Evolutionary conservation across 768 basidiomycete genomes (phyloP).

Genomic region (Leccinum fibrillosum): DNA sequence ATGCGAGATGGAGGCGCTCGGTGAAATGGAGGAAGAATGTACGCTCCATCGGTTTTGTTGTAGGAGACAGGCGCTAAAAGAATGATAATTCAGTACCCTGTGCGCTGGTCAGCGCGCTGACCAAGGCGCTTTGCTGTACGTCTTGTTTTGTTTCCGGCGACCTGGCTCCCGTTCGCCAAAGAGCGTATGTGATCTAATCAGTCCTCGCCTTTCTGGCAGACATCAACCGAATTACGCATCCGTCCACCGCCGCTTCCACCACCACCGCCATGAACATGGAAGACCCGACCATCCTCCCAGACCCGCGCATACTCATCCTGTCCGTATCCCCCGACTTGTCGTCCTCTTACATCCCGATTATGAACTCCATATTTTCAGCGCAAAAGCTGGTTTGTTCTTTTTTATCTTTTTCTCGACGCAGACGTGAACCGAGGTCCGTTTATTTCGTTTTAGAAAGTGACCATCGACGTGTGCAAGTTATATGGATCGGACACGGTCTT

Average conservation of each 20-base stretch:
- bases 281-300: conserved; percentile 33
- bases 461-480: conserved; percentile 94
- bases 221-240: conserved; percentile 55
- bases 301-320: conserved; percentile 69
- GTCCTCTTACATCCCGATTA: conserved; percentile 92
- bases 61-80: conserved; percentile 6
- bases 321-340: conserved; percentile 91
- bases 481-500: conserved; percentile 90
- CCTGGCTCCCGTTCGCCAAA: not conserved
- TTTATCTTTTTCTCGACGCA: not conserved
- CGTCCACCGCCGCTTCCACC: conserved; percentile 23
- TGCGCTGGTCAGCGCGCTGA: conserved; percentile 83
- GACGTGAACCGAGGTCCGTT: conserved; percentile 23
- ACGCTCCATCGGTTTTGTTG: conserved; percentile 1
- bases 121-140: conserved; percentile 90
- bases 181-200: not conserved
- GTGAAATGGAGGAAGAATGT: conserved; percentile 46
- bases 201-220: conserved; percentile 47
- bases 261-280: conserved; percentile 19
- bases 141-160: not conserved
- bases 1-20: conserved; percentile 56
- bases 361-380: conserved; percentile 99
- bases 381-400: conserved; percentile 78
- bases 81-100: conserved; percentile 43
- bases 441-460: conserved; percentile 67